Conservation (phyloP, 768 basidiomycete species). For the Chlorophyllum brunneum region DNA sequence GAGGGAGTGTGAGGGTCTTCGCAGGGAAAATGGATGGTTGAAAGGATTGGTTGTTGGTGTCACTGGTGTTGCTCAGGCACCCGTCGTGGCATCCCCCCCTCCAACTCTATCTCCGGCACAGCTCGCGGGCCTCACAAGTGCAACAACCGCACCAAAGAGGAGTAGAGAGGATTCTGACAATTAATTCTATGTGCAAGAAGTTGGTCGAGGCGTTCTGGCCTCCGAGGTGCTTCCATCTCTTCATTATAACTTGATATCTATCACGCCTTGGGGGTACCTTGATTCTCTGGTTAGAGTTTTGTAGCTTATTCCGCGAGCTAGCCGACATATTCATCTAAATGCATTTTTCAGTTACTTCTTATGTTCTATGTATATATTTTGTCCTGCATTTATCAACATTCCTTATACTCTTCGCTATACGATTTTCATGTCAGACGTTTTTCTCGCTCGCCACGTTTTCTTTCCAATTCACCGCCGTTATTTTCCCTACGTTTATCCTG, state of each 20-base stretch:
- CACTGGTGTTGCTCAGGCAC: conserved; percentile 60
- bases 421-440: too few species aligned
- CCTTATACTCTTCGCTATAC: too few species aligned
- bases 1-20: conserved; percentile 84
- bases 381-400: too few species aligned
- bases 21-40: conserved; percentile 90
- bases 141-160: conserved; percentile 26
- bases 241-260: background rate
- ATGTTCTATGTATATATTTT: too few species aligned
- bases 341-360: too few species aligned
- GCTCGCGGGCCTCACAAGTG: conserved; percentile 2
- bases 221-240: background rate
- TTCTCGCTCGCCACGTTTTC: too few species aligned
- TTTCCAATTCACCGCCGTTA: too few species aligned
- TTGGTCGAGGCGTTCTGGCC: background rate
- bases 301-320: background rate
- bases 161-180: conserved; percentile 26
- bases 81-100: conserved; percentile 22
- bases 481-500: too few species aligned
- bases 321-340: too few species aligned
- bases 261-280: background rate
- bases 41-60: conserved; percentile 88
- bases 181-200: background rate
- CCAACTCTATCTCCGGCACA: conserved; percentile 19
- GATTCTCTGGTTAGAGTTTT: background rate